These are phyloP conservation scores for Bertia moriformis DNA, from an alignment of 2,329 filamentous ascomycete genomes.

Conservation along the genomic window DNA sequence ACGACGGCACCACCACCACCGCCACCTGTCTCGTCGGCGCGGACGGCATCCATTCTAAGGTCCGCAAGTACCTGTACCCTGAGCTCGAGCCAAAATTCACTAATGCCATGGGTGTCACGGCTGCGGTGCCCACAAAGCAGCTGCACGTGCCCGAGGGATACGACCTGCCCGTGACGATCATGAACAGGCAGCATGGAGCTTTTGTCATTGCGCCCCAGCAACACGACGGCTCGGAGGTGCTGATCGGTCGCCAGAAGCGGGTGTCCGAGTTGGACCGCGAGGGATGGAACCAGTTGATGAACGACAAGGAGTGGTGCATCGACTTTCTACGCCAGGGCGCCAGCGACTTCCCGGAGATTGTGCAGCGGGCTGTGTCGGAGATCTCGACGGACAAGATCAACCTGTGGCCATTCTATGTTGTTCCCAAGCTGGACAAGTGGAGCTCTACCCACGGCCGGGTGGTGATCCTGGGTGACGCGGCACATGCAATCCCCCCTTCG, in stretches of 20 bases:
- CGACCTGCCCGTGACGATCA: conserved; percentile 24
- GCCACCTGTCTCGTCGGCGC: conserved; percentile 35
- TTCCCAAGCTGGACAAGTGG: conserved; percentile 26
- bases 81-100: conserved; percentile 30
- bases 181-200: conserved; percentile 23
- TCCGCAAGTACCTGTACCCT: conserved; percentile 34
- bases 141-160: conserved; percentile 19
- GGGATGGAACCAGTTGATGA: conserved; percentile 5
- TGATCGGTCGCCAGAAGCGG: conserved; percentile 28
- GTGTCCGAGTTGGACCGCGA: conserved; percentile 8
- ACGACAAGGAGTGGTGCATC: conserved; percentile 11
- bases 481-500: conserved; percentile 30
- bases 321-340: conserved; percentile 17
- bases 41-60: conserved; percentile 43
- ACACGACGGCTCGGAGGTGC: conserved; percentile 28
- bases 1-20: conserved; percentile 21
- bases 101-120: conserved; percentile 2
- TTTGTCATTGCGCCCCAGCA: conserved; percentile 35
- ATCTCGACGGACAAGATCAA: conserved; percentile 18
- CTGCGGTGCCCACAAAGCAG: conserved; percentile 16
- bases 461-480: conserved; percentile 30
- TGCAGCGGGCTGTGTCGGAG: conserved; percentile 19
- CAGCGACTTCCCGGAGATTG: conserved; percentile 17
- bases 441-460: conserved; percentile 16
- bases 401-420: conserved; percentile 28